A percentile compares a stretch with the other conserved stretches of the same genome.
Conservation (phyloP, 106 monocot genomes). For the Xerophyta viscosa region DNA sequence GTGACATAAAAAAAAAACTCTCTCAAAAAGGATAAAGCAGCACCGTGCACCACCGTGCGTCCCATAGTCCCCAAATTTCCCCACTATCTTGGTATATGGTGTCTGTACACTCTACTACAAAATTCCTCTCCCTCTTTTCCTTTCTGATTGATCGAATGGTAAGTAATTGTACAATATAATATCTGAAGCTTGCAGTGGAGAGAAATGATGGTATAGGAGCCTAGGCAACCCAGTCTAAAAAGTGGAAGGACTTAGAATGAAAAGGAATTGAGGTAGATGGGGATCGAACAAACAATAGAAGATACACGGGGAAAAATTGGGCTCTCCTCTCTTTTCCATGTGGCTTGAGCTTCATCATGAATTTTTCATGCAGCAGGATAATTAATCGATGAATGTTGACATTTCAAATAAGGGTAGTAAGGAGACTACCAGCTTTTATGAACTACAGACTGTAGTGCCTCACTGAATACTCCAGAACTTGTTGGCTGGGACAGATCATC, state of each 20-base stretch:
- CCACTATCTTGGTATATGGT: constrained; percentile 5
- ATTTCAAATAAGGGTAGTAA: background rate
- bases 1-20: constrained; percentile 1
- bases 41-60: background rate
- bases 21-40: constrained; percentile 3
- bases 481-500: constrained; percentile 58
- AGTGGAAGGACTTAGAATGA: background rate
- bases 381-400: background rate
- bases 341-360: background rate
- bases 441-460: constrained; percentile 37
- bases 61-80: background rate
- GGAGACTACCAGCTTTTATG: background rate
- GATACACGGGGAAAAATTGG: constrained; percentile 1
- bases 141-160: background rate
- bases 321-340: background rate
- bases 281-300: constrained; percentile 2
- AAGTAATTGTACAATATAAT: constrained; percentile 1
- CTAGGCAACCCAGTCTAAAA: background rate
- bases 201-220: background rate
- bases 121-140: background rate
- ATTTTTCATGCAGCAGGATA: background rate
- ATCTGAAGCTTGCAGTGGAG: background rate
- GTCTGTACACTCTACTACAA: constrained; percentile 1
- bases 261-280: constrained; percentile 8
- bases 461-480: constrained; percentile 38